Base-by-base conservation (phyloP, 495 filamentous ascomycete genomes). In the Daldinia bambusicola region DNA sequence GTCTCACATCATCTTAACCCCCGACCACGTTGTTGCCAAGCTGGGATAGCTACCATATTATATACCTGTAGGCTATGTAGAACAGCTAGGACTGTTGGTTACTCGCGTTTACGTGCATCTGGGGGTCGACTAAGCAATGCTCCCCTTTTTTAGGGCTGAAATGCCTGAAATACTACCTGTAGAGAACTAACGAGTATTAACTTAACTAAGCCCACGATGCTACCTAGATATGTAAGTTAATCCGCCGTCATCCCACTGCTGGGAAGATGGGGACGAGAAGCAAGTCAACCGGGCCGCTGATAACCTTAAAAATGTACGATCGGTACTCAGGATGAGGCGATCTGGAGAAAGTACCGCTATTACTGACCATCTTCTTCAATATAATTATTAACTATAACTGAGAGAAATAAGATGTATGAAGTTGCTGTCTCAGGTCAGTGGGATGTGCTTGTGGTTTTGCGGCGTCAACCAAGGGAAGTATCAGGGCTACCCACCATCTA, bases 91-190 rank as follows among this genome's bases (percentile, higher is more conserved):
- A 34, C 32, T 34, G 32, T 34, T 34, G 7, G 32, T 34, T 34
- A 34, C 32, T 34, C 32, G 4, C 7, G 7, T 34, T 7, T 7
- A 4, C 32, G 59, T 63, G 22, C 36, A 40, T 58, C 48, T 45
- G n/a, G 50, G 55, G 52, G 38, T 62, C 22, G 26, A 52, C 43
- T 30, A 48, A 52, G 12, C 12, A 37, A 34, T 34, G 52, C 26
- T 48, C 63, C 60, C 63, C 63, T 59, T 55, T 55, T 72, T 63
- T 72, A 72, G 50, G 69, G 69, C 69, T 72, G 69, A 72, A 40
- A 26, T 43, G 18, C 6, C 37, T 32, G 18, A 57, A 20, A 43
- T 31, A 43, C 6, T 43, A 45, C 7, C 34, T n/a, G n/a, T n/a
- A n/a, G n/a, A n/a, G n/a, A 20, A 5, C 20, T 18, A 30, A 18